Conservation (phyloP, 441 rosid species). For the Croton laevigatus region DNA sequence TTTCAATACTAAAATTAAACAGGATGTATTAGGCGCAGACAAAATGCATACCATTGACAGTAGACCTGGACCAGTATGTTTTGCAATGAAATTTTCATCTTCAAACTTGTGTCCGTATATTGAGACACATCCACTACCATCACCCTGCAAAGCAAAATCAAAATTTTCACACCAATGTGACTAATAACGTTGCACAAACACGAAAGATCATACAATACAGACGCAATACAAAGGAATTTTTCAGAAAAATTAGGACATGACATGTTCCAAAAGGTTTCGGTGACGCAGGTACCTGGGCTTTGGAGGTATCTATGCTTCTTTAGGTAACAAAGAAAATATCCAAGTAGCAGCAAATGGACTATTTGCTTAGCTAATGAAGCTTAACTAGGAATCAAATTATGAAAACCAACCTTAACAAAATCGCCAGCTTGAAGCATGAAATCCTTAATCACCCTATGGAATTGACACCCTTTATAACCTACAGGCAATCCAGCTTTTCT, state of each 20-base stretch:
- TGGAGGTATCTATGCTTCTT: no score
- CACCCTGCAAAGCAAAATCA: slow-evolving; percentile 57
- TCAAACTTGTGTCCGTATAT: slow-evolving; percentile 85
- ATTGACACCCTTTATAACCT: slow-evolving; percentile 90
- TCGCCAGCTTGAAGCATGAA: slow-evolving; percentile 99
- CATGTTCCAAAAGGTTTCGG: no score
- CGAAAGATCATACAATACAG: no score
- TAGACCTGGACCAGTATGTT: slow-evolving; percentile 95
- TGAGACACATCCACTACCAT: slow-evolving; percentile 89
- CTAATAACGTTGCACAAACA: background rate
- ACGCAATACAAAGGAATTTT: no score
- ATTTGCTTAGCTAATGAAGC: background rate
- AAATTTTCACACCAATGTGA: background rate
- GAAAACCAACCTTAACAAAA: slow-evolving; percentile 61
- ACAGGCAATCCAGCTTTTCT: slow-evolving; percentile 90
- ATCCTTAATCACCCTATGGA: slow-evolving; percentile 92
- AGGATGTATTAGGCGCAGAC: background rate
- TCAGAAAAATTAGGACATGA: no score
- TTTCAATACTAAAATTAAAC: background rate
- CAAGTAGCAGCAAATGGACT: background rate
- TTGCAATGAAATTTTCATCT: slow-evolving; percentile 84
- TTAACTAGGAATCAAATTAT: background rate
- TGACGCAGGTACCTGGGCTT: no score
- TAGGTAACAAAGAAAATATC: background rate
- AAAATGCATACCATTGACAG: slow-evolving; percentile 69